A percentile compares a stretch with the other conserved stretches of the same genome.
Conservation (phyloP, 176 grass and related monocot genomes). For the Coix lacrymajobi region DNA sequence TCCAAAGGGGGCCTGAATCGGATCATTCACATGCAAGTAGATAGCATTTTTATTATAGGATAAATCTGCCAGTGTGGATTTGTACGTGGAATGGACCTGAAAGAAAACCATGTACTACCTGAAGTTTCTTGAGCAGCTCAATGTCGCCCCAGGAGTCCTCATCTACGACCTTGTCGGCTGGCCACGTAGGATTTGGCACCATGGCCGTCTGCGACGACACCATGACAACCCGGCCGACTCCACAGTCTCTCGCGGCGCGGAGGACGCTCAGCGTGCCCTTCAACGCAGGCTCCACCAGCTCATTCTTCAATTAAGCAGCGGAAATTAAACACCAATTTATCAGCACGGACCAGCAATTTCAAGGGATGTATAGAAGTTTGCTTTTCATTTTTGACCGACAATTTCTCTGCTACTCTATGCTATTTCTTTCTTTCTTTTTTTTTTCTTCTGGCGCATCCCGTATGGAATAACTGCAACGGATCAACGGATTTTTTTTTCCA, state of each 20-base stretch:
- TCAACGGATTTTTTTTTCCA: too few species aligned
- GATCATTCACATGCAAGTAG: neutral
- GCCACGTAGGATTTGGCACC: slow-evolving; percentile 46
- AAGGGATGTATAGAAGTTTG: too few species aligned
- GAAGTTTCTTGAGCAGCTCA: slow-evolving; percentile 33
- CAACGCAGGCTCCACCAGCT: slow-evolving; percentile 50
- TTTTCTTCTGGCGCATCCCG: too few species aligned
- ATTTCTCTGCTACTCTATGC: too few species aligned
- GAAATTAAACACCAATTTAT: neutral
- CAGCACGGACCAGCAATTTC: neutral
- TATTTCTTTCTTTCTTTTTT: too few species aligned
- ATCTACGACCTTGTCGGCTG: slow-evolving; percentile 26
- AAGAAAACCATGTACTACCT: slow-evolving; percentile 10
- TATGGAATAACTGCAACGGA: too few species aligned
- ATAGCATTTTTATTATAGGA: neutral
- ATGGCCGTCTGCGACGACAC: slow-evolving; percentile 45
- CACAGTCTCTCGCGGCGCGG: slow-evolving; percentile 29
- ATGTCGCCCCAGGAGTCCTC: slow-evolving; percentile 59
- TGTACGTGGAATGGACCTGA: neutral
- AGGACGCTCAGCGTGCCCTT: slow-evolving; percentile 61
- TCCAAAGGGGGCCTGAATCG: too few species aligned
- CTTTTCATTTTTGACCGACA: too few species aligned
- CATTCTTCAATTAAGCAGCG: slow-evolving; percentile 28
- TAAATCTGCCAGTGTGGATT: neutral
- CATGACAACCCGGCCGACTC: slow-evolving; percentile 40